Conservation (phyloP, 768 basidiomycete species). For the Russula sp. region DNA sequence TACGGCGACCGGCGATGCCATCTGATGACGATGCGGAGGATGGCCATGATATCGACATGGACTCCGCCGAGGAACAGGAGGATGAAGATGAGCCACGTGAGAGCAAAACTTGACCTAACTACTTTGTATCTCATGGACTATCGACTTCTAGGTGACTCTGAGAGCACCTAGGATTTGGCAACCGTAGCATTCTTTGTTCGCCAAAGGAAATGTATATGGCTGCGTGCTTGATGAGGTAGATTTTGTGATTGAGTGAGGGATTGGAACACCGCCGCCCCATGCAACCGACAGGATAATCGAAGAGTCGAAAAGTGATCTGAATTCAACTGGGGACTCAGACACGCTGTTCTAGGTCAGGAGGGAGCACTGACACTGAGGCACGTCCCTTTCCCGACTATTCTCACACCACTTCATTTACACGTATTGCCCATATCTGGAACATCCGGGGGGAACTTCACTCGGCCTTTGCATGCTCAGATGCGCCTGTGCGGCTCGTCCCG, state of each 20-base stretch:
- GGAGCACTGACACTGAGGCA: no score
- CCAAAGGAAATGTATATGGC: neutral
- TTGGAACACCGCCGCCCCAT: no score
- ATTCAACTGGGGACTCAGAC: no score
- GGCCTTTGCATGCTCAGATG: no score
- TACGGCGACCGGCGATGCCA: slow-evolving; percentile 33
- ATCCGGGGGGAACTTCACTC: no score
- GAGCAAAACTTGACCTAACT: neutral
- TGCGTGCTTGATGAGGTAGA: neutral
- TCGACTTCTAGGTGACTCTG: neutral
- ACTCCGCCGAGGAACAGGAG: neutral
- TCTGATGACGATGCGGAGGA: slow-evolving; percentile 29
- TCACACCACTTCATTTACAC: no score
- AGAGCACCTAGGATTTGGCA: neutral
- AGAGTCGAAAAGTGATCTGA: no score
- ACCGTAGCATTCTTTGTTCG: neutral
- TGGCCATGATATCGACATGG: slow-evolving; percentile 12
- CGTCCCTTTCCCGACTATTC: no score
- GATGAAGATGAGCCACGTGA: neutral
- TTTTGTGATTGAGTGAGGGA: neutral
- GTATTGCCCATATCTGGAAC: no score
- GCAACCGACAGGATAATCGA: no score
- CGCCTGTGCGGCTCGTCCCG: no score
- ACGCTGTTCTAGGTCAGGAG: no score
- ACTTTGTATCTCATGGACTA: neutral